Evolutionary conservation across 345 rosid species (phyloP), one percentile per base, ranked within the genome.

Genomic region (Conringia planisiliqua): DNA sequence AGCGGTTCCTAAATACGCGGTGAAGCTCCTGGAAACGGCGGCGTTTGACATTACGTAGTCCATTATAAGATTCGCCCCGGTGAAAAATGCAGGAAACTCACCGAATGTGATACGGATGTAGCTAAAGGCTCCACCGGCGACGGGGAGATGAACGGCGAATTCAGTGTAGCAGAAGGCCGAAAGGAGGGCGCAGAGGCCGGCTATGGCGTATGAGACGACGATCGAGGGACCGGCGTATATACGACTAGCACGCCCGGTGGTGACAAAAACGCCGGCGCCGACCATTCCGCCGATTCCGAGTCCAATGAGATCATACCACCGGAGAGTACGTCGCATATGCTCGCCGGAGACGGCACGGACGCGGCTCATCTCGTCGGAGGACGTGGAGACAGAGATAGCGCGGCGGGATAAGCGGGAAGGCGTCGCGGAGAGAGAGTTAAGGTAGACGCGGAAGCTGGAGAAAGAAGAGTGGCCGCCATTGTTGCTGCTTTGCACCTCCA

Each of bases 121-220:
- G 73, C 94, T 91, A 78, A 91, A 93, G 20, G 98, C 97, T 20
- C 98, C 98, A 33, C 98, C 98, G 54, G 98, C 98, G n/a, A 94
- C 91, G 33, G 97, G 98, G 79, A 94, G 83, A 57, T 89, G 94
- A 10, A 94, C 98, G 68, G 98, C 98, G 77, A 94, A 94, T 73
- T 94, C 98, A 0, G 98, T 94, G 85, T 94, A 94, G 66, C 98
- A 94, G 76, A 94, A 90, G 65, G 97, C 96, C 30, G 98, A 94
- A 61, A 94, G 96, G 9, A 91, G 90, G 24, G 98, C 96, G 71
- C 98, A 91, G 74, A 94, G 72, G 7, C 97, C 98, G n/a, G 98
- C 95, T 84, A 93, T 88, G 85, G 89, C 96, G 76, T 91, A 93
- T 52, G 98, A 93, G 54, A 93, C 35, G 16, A 93, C 81, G 52